Evolutionary conservation across 2,329 filamentous ascomycete genomes (phyloP).

Genomic region (Zymoseptoria brevis): DNA sequence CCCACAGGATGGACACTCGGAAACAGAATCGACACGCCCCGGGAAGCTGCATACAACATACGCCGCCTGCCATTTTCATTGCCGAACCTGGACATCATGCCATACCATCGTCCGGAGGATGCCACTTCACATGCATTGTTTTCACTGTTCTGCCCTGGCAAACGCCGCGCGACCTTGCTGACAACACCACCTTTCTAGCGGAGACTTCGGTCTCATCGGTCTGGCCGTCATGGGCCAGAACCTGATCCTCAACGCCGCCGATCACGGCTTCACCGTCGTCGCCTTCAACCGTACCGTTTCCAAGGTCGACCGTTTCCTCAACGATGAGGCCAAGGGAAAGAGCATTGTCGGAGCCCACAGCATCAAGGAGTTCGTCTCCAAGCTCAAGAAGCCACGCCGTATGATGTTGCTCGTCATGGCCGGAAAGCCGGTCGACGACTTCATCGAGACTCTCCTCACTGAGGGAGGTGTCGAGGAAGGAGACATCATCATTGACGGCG

Average conservation of each 20-base stretch:
- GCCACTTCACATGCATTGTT: not conserved
- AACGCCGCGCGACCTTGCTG: slow-evolving; percentile 12
- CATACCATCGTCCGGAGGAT: not conserved
- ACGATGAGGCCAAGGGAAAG: slow-evolving; percentile 59
- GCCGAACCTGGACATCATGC: not conserved
- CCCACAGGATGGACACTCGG: not conserved
- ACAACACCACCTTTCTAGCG: slow-evolving; percentile 28
- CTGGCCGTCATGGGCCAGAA: slow-evolving; percentile 48
- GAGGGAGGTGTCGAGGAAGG: slow-evolving; percentile 63
- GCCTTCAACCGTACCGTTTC: slow-evolving; percentile 97
- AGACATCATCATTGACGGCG: slow-evolving; percentile 99
- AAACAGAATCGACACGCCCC: not conserved
- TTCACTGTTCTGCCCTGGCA: not conserved
- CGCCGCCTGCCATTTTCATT: not conserved
- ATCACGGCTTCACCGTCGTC: slow-evolving; percentile 80
- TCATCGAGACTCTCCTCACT: slow-evolving; percentile 83
- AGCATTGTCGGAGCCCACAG: slow-evolving; percentile 88
- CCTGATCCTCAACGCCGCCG: slow-evolving; percentile 48
- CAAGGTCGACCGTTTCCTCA: slow-evolving; percentile 72
- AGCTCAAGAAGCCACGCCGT: slow-evolving; percentile 94
- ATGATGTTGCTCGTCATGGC: slow-evolving; percentile 99
- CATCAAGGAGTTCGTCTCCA: slow-evolving; percentile 87
- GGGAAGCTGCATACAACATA: not conserved
- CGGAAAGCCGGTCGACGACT: slow-evolving; percentile 94
- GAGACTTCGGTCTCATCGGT: slow-evolving; percentile 49